Evolutionary conservation across 192 early-diverging fungal genomes (phyloP), one percentile per base, ranked within the genome.

Genomic region (Entomortierella beljakovae): DNA sequence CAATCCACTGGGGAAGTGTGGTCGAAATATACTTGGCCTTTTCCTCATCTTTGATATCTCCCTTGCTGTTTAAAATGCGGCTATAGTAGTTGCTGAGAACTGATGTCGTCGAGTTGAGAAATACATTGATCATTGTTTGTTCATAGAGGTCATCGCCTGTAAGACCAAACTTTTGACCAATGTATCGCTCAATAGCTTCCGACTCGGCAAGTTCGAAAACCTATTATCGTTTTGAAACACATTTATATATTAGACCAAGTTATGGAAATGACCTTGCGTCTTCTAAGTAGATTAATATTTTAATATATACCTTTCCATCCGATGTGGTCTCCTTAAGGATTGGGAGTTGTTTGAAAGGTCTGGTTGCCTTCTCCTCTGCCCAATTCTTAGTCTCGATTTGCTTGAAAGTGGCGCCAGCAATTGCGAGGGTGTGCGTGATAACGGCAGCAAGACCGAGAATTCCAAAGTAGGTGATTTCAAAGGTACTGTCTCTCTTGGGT

Each of bases 291-390:
- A n/a, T n/a, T n/a, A n/a, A n/a, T n/a, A n/a, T 60, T 3, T 71
- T 35, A 50, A 84, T 70, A 26, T 65, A 49, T 2, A 20, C n/a
- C 33, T 31, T 60, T 40, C 74, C 63, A 18, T 81, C 61, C 7
- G 61, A 35, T 20, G 57, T 55, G 25, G 59, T 81, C 57, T 87
- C 84, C 6, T 80, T 67, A 18, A 89, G 72, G 6, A 84, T 75
- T 6, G 86, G 88, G 3, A 88, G n/a, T n/a, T 83, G 73, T 7
- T 84, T 86, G 11, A 82, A 64, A 16, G 85, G 85, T 29, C 80
- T 68, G 15, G 71, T 52, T 18, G 53, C 20, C 64, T 87, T 85
- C 20, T 81, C 70, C 1, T 50, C 46, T 1, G 82, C 71, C 87
- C 85, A 86, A 25, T 64, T 54, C 2, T 4, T 31, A 2, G 61